Conservation (phyloP, 805 yeast species). For the Metschnikowia chrysomelidarum region DNA sequence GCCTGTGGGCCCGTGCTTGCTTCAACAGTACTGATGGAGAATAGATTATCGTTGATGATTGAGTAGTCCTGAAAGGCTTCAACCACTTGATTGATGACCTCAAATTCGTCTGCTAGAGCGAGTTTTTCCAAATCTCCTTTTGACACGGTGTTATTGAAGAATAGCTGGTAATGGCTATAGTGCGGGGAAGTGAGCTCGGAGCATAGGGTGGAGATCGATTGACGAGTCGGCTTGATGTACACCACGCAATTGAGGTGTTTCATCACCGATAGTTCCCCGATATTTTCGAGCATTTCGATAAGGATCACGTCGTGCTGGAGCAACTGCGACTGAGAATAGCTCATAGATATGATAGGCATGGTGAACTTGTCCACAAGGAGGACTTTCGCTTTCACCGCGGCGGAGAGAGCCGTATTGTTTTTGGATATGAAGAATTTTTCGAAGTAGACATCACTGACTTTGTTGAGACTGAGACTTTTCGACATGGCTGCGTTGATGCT, state of each 20-base stretch:
- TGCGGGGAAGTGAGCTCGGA: conserved; percentile 76
- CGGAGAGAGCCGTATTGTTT: conserved; percentile 16
- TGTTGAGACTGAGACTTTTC: conserved; percentile 19
- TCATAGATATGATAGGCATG: conserved; percentile 81
- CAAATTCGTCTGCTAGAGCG: conserved; percentile 89
- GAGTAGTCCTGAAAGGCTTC: conserved; percentile 86
- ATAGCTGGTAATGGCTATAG: conserved; percentile 73
- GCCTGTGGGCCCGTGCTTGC: conserved; percentile 19
- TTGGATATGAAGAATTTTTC: conserved; percentile 21
- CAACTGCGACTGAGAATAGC: conserved; percentile 82
- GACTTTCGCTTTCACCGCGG: conserved; percentile 55
- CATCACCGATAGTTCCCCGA: conserved; percentile 63
- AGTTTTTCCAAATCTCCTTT: conserved; percentile 80
- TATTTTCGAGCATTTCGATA: conserved; percentile 55
- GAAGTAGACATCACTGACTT: conserved; percentile 18
- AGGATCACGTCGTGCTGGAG: conserved; percentile 81
- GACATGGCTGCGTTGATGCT: background rate
- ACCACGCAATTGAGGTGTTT: conserved; percentile 75
- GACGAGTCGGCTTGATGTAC: conserved; percentile 70
- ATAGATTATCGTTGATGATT: conserved; percentile 69
- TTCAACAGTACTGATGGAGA: conserved; percentile 42
- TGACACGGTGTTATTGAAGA: conserved; percentile 70
- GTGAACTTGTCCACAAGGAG: conserved; percentile 77
- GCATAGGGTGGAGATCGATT: conserved; percentile 56
- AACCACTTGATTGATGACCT: conserved; percentile 68